Conservation (phyloP, 176 grass and related monocot species). For the Carex littledalei region DNA sequence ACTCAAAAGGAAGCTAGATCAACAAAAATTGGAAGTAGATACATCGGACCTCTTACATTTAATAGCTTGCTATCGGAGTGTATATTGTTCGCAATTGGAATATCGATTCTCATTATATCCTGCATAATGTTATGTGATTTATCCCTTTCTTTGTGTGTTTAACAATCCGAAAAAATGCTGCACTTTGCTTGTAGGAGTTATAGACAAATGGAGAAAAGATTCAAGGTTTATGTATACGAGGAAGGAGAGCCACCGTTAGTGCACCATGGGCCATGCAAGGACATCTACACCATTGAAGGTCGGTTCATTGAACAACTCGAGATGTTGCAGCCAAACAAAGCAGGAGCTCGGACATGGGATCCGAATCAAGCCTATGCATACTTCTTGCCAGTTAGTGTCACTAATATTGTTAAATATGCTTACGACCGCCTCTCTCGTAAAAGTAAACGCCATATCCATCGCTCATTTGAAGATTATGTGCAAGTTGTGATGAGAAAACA, state of each 20-base stretch:
- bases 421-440: neutral
- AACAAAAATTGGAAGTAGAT: no score
- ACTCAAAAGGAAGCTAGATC: no score
- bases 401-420: slow-evolving; percentile 40
- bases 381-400: slow-evolving; percentile 65
- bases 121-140: no score
- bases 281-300: slow-evolving; percentile 76
- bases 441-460: no score
- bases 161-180: neutral
- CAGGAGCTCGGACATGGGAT: slow-evolving; percentile 35
- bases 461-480: slow-evolving; percentile 52
- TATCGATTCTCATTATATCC: neutral
- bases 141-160: no score
- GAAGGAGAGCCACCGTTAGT: slow-evolving; percentile 74
- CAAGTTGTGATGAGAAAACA: slow-evolving; percentile 44
- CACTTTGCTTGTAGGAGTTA: slow-evolving; percentile 49
- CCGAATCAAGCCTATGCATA: slow-evolving; percentile 44
- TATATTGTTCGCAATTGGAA: neutral
- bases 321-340: neutral
- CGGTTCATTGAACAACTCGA: slow-evolving; percentile 75
- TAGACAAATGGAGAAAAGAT: slow-evolving; percentile 63
- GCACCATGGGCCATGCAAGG: slow-evolving; percentile 59
- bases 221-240: slow-evolving; percentile 75
- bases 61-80: neutral
- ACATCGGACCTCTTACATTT: neutral